Conservation (phyloP, 495 filamentous ascomycete genomes). For the Pseudevernia furfuracea region DNA sequence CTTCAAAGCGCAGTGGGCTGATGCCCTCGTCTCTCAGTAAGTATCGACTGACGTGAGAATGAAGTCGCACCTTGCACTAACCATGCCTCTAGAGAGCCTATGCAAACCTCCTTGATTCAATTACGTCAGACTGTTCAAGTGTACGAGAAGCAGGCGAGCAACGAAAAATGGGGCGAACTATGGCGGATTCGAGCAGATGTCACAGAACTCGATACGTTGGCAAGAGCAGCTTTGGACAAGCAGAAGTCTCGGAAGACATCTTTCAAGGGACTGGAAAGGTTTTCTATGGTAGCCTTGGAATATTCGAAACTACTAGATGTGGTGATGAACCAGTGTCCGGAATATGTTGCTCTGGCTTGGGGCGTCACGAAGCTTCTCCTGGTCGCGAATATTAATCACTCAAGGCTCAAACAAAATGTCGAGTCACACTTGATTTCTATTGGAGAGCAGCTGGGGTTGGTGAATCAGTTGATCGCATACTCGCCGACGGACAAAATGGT, state of each 20-base stretch:
- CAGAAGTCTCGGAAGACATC: constrained; percentile 1
- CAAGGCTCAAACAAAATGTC: constrained; percentile 19
- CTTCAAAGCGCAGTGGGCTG: constrained; percentile 15
- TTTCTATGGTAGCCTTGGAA: constrained; percentile 20
- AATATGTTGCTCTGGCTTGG: constrained; percentile 21
- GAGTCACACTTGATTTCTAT: constrained; percentile 16
- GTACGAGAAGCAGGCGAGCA: constrained; percentile 19
- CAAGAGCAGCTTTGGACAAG: constrained; percentile 10
- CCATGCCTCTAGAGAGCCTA: constrained; percentile 3
- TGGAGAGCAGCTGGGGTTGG: constrained; percentile 18
- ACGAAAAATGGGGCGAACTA: constrained; percentile 19
- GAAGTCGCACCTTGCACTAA: neutral
- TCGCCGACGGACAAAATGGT: constrained; percentile 23
- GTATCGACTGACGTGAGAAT: neutral
- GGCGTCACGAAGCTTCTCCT: constrained; percentile 21
- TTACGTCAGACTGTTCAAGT: constrained; percentile 14
- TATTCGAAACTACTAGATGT: constrained; percentile 25
- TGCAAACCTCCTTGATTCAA: constrained; percentile 15
- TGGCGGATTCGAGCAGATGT: constrained; percentile 9
- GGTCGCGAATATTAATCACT: constrained; percentile 21
- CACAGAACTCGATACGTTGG: constrained; percentile 8
- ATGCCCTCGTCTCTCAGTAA: constrained; percentile 16
- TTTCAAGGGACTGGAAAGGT: constrained; percentile 10
- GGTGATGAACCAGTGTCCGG: constrained; percentile 17
- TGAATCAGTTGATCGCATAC: constrained; percentile 23